A percentile compares a stretch with the other conserved stretches of the same genome.
phyloP scores from a whole-genome alignment of 2,329 filamentous ascomycete species.

The Fusarium chlamydosporum region DNA sequence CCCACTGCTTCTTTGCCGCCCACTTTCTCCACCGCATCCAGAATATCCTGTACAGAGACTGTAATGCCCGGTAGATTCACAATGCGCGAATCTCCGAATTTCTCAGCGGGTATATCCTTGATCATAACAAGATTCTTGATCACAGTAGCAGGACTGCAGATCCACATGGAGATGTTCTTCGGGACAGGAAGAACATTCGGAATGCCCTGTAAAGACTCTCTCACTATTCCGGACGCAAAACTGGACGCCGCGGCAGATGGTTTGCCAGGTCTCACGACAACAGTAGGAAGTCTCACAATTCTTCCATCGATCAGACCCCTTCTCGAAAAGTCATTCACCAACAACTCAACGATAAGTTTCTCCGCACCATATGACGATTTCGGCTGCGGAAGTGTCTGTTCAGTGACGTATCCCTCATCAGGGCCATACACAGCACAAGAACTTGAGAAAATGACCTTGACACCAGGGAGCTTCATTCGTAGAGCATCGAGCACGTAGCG shows the following conservation, averaged over 20 bases:
- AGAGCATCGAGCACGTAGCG: slow-evolving; percentile 67
- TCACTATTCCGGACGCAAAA: slow-evolving; percentile 73
- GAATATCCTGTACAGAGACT: slow-evolving; percentile 67
- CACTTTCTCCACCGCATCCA: slow-evolving; percentile 64
- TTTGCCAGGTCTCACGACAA: slow-evolving; percentile 71
- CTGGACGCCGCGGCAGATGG: slow-evolving; percentile 73
- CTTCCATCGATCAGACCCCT: slow-evolving; percentile 70
- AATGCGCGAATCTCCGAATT: slow-evolving; percentile 58
- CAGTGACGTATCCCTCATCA: slow-evolving; percentile 31
- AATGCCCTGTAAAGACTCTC: slow-evolving; percentile 65
- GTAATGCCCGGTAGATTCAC: slow-evolving; percentile 68
- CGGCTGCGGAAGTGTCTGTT: slow-evolving; percentile 58
- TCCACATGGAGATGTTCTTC: slow-evolving; percentile 63
- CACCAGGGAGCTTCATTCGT: slow-evolving; percentile 60
- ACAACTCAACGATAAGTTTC: slow-evolving; percentile 71
- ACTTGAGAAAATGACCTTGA: slow-evolving; percentile 70
- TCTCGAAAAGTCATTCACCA: slow-evolving; percentile 57
- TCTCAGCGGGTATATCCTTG: slow-evolving; percentile 58
- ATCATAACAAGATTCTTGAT: slow-evolving; percentile 64
- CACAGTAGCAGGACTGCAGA: slow-evolving; percentile 66
- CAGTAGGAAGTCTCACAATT: slow-evolving; percentile 70
- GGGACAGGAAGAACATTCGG: slow-evolving; percentile 64
- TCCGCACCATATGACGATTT: slow-evolving; percentile 73
- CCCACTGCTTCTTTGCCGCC: slow-evolving; percentile 61
- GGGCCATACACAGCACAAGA: slow-evolving; percentile 72